A percentile compares a stretch with the other conserved stretches of the same genome.
These are phyloP conservation scores for Epichloe glyceriae DNA, from an alignment of 2,329 filamentous ascomycete genomes.

Conservation along the genomic window DNA sequence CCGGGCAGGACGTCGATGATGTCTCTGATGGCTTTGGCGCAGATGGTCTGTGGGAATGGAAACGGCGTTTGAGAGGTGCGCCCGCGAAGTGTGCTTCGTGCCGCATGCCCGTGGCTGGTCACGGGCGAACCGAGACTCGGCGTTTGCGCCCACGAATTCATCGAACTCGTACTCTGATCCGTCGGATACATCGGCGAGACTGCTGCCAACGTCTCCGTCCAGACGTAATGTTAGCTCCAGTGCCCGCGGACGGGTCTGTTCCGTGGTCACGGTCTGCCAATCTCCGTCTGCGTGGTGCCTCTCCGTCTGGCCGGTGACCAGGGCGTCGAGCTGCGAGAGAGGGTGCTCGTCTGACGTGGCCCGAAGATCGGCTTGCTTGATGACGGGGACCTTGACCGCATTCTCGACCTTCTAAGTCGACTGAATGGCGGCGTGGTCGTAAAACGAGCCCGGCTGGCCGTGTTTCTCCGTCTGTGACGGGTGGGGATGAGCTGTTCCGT, in stretches of 20 bases:
- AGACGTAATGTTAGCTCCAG: slow-evolving; percentile 12
- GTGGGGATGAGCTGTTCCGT: slow-evolving; percentile 1
- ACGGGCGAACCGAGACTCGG: neutral
- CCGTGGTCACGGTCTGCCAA: slow-evolving; percentile 25
- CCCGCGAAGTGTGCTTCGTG: neutral
- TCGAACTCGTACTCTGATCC: slow-evolving; percentile 10
- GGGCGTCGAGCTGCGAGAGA: neutral
- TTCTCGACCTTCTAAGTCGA: slow-evolving; percentile 29
- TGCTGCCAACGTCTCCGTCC: slow-evolving; percentile 25
- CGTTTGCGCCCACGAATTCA: slow-evolving; percentile 2
- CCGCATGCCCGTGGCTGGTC: neutral
- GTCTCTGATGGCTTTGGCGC: slow-evolving; percentile 11
- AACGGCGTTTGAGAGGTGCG: neutral
- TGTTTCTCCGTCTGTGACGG: neutral
- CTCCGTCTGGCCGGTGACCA: slow-evolving; percentile 8
- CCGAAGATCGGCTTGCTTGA: slow-evolving; percentile 6
- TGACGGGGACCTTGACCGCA: slow-evolving; percentile 23
- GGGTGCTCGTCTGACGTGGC: slow-evolving; percentile 3
- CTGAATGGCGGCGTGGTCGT: slow-evolving; percentile 23
- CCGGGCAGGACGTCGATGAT: slow-evolving; percentile 9
- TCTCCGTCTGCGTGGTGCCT: slow-evolving; percentile 15
- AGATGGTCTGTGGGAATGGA: neutral
- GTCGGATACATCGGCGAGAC: slow-evolving; percentile 33
- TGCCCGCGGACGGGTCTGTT: slow-evolving; percentile 12
- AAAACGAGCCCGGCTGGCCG: slow-evolving; percentile 17